Conservation (phyloP, 2,329 filamentous ascomycete species). For the Pseudogymnoascus pannorum region DNA sequence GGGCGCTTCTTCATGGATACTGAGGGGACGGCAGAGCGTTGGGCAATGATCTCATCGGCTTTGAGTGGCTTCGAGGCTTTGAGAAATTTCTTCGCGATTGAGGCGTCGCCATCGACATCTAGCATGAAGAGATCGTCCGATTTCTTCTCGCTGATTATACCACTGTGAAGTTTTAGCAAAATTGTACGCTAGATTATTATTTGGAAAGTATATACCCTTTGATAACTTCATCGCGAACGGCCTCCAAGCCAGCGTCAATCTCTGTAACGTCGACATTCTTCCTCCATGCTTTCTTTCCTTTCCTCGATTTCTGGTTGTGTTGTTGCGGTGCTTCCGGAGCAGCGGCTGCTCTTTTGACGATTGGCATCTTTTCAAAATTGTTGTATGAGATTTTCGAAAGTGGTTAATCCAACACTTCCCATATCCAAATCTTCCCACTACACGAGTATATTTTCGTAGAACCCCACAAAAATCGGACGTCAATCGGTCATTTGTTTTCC, state of each 20-base stretch:
- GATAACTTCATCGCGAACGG: constrained; percentile 83
- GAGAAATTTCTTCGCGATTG: constrained; percentile 57
- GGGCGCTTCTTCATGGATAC: constrained; percentile 72
- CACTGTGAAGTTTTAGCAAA: constrained; percentile 44
- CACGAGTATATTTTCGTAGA: constrained; percentile 3
- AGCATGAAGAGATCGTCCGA: constrained; percentile 80
- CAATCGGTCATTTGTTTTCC: neutral
- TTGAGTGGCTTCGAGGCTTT: constrained; percentile 73
- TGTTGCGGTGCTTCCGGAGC: constrained; percentile 63
- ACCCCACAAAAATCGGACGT: constrained; percentile 6
- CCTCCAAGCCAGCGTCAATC: constrained; percentile 72
- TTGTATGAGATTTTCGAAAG: constrained; percentile 5
- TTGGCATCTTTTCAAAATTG: constrained; percentile 23
- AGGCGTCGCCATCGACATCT: constrained; percentile 65
- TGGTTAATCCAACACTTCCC: constrained; percentile 6
- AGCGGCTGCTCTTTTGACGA: constrained; percentile 31
- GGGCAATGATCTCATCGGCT: constrained; percentile 83
- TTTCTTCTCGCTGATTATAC: constrained; percentile 74
- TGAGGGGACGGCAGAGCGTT: constrained; percentile 73
- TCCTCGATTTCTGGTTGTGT: constrained; percentile 81
- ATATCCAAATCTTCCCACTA: constrained; percentile 7
- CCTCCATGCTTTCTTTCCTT: constrained; percentile 97
- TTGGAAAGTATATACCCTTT: constrained; percentile 54
- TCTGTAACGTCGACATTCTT: constrained; percentile 95
- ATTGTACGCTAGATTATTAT: neutral